Evolutionary conservation across 257 asterid species (phyloP), one percentile per base, ranked within the genome.

Genomic region (Gentiana straminea): DNA sequence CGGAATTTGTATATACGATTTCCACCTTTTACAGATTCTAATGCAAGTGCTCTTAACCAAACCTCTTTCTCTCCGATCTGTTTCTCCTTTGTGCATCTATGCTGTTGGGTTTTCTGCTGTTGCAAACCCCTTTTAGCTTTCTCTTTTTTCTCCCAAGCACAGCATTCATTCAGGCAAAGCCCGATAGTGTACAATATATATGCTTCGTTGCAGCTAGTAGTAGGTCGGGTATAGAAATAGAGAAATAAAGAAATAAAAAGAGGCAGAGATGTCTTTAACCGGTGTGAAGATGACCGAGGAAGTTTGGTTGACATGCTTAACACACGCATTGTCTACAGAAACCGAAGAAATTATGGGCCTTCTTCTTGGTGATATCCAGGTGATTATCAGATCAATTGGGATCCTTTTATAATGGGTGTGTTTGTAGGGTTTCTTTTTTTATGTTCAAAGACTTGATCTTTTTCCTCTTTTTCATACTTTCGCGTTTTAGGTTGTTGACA

Each of bases 271-370:
- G 99, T 81, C 99, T 75, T 73, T 92, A 37, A 86, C 95, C 55
- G 71, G 89, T 49, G 99, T 92, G 81, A 88, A 79, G 70, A 88
- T 92, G 97, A 75, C 94, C 33, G 99, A 92, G 76, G 99, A 88
- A 72, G 99, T 92, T 44, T 92, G 99, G 99, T 49, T 92, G 79
- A 82, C 97, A 65, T 92, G 99, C 63, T 67, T 92, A 39, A 88
- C 95, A 34, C 99, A 92, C 82, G 94, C 99, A 88, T 88, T 92
- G 95, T 88, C 99, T 15, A 92, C 99, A 24, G 99, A 92, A 79
- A 92, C 99, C 6, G 99, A 92, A 71, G 99, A 92, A 82, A 86
- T 86, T 71, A 92, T 92, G 99, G 99, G 99, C 33, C 97, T 92
- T 67, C 95, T 92, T 67, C 95, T 92, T 13, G 99, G 99, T 52